phyloP scores from a whole-genome alignment of 139 green algal genomes.

The Micromonas pusilla region DNA sequence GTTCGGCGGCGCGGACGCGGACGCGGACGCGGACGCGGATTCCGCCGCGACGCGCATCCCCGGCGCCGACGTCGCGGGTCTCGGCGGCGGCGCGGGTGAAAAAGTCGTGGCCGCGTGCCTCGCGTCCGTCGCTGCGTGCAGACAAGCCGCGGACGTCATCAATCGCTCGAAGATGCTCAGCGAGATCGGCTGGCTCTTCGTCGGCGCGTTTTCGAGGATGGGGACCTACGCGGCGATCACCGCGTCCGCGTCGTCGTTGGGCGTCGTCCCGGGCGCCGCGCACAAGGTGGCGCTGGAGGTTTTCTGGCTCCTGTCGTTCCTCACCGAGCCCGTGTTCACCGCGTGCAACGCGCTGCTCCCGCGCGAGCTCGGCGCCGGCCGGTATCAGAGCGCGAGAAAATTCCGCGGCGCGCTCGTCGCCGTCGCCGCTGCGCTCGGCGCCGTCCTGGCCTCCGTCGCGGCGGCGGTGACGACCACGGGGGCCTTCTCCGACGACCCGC shows the following conservation, averaged over 20 bases:
- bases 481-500: background rate
- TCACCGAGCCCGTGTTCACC: conserved; percentile 20
- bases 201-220: background rate
- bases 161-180: background rate
- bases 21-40: no score
- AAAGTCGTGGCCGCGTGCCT: background rate
- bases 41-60: background rate
- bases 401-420: background rate
- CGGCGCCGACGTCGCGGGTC: background rate
- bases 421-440: background rate
- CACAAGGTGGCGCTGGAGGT: conserved; percentile 3
- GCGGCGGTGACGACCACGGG: background rate
- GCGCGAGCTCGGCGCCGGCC: background rate
- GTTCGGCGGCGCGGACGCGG: background rate
- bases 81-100: no score
- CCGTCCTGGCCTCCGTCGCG: background rate
- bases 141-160: background rate
- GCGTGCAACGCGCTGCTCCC: conserved; percentile 7
- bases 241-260: background rate
- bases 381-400: background rate
- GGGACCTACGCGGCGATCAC: background rate
- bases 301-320: conserved; percentile 17
- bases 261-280: background rate
- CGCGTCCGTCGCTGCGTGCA: background rate
- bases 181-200: background rate